These are phyloP conservation scores for Amanita pseudoporphyria DNA, from an alignment of 768 basidiomycete species.

Conservation along the genomic window DNA sequence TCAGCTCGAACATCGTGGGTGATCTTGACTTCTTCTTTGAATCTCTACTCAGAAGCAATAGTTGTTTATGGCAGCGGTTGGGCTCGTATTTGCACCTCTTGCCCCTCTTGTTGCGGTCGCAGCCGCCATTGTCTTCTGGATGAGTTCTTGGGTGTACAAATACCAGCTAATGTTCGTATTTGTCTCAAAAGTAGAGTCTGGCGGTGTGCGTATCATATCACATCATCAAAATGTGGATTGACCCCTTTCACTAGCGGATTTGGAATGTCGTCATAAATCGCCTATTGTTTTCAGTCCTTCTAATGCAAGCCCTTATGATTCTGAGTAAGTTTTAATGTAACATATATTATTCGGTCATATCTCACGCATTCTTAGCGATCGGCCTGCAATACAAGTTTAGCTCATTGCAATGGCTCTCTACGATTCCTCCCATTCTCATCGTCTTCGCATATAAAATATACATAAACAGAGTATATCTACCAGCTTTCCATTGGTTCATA, in stretches of 20 bases:
- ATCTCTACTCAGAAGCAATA: slow-evolving; percentile 15
- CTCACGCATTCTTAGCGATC: slow-evolving; percentile 45
- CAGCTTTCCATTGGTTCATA: slow-evolving; percentile 72
- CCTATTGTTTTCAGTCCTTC: slow-evolving; percentile 59
- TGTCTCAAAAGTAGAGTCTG: slow-evolving; percentile 82
- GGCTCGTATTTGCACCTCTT: slow-evolving; percentile 87
- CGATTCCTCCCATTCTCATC: slow-evolving; percentile 80
- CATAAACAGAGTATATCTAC: slow-evolving; percentile 57
- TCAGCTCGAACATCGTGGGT: slow-evolving; percentile 49
- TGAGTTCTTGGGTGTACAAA: slow-evolving; percentile 84
- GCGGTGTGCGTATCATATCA: slow-evolving; percentile 55
- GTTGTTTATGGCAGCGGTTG: slow-evolving; percentile 91
- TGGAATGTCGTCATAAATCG: slow-evolving; percentile 96
- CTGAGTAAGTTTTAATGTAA: slow-evolving; percentile 55
- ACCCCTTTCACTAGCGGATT: slow-evolving; percentile 44
- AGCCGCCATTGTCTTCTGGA: slow-evolving; percentile 81
- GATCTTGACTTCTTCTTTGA: slow-evolving; percentile 1
- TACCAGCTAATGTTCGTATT: slow-evolving; percentile 96
- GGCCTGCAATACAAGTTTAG: slow-evolving; percentile 71
- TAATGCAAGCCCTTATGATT: slow-evolving; percentile 85
- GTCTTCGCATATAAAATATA: slow-evolving; percentile 80
- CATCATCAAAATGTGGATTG: slow-evolving; percentile 4
- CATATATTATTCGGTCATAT: not conserved
- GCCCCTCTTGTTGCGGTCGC: slow-evolving; percentile 85
- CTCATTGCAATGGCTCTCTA: slow-evolving; percentile 71